Evolutionary conservation across 345 rosid species (phyloP), one percentile per base, ranked within the genome.

Genomic region (Sisymbrium altissimum): DNA sequence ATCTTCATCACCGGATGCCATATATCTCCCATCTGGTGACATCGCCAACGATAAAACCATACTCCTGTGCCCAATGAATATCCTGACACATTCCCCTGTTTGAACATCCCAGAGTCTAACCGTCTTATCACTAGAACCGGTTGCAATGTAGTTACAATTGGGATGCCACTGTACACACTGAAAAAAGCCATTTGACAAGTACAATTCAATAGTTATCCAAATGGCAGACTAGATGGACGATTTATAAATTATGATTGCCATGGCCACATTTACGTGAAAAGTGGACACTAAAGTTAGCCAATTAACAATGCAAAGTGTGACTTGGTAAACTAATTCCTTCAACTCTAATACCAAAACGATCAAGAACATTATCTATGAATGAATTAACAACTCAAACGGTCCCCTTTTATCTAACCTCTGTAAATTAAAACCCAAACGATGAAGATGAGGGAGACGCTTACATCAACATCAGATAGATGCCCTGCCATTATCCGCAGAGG

Each of bases 141-240:
- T 92, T 8, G 96, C 97, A 11, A 90, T 84, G 80, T 86, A 92
- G 86, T 92, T 96, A 85, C 98, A 96, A 82, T 96, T 96, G 72
- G 87, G 84, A 86, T 96, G 98, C 99, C 99, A 96, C 74, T 87
- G 96, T 72, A 96, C 86, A 79, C 97, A 92, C 98, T 96, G 89
- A 68, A 76, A 74, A 13, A 73, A 62, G 9, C 67, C 43, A 72
- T 32, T 61, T 9, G 38, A 71, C 60, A 69, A 32, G 70, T 25
- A 53, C 69, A 68, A 9, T 65, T 71, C 67, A 57, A 12, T 29
- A 56, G 9, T 13, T 48, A 65, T 32, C 56, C 40, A 65, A 32
- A 56, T 41, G 40, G 17, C n/a, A n/a, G n/a, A n/a, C n/a, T n/a
- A n/a, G n/a, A n/a, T n/a, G n/a, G n/a, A n/a, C n/a, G n/a, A n/a